Conservation (phyloP, 2,329 filamentous ascomycete species). For the Colletotrichum agaves region DNA sequence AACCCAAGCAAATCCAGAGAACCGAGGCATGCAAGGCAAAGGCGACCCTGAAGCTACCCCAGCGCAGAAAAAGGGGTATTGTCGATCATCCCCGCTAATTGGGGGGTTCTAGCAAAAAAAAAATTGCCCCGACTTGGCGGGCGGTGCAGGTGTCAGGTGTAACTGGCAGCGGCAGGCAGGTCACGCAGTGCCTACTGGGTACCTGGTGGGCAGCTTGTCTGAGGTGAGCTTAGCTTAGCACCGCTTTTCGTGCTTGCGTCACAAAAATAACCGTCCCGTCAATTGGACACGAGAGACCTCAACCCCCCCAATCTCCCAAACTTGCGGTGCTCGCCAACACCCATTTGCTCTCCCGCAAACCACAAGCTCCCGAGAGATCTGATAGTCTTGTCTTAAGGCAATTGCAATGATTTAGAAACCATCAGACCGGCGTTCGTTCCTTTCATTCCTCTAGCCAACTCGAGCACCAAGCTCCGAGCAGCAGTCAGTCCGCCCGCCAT, state of each 20-base stretch:
- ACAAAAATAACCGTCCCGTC: conserved; percentile 26
- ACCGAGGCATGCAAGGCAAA: conserved; percentile 8
- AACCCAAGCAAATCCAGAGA: neutral
- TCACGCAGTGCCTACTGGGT: neutral
- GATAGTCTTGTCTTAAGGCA: neutral
- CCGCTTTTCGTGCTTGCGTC: conserved; percentile 18
- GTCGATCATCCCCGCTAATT: conserved; percentile 23
- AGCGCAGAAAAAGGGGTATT: conserved; percentile 21
- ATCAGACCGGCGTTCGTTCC: neutral
- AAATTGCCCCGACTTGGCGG: conserved; percentile 13
- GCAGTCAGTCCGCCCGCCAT: conserved; percentile 46
- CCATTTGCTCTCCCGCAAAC: neutral
- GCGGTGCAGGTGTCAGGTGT: neutral
- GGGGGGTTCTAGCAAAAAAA: conserved; percentile 12
- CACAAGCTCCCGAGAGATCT: conserved; percentile 1
- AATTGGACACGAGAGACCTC: conserved; percentile 32
- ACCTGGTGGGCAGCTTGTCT: conserved; percentile 2
- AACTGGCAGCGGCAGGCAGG: neutral
- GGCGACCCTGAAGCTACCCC: neutral
- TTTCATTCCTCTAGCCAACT: neutral
- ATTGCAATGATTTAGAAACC: conserved; percentile 20
- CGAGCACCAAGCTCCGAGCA: conserved; percentile 9
- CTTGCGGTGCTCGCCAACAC: neutral
- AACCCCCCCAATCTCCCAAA: conserved; percentile 3
- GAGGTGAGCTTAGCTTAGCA: conserved; percentile 28